Evolutionary conservation across 345 rosid genomes (phyloP), one percentile per base, ranked within the genome.

Genomic region (Cardamine resedifolia): DNA sequence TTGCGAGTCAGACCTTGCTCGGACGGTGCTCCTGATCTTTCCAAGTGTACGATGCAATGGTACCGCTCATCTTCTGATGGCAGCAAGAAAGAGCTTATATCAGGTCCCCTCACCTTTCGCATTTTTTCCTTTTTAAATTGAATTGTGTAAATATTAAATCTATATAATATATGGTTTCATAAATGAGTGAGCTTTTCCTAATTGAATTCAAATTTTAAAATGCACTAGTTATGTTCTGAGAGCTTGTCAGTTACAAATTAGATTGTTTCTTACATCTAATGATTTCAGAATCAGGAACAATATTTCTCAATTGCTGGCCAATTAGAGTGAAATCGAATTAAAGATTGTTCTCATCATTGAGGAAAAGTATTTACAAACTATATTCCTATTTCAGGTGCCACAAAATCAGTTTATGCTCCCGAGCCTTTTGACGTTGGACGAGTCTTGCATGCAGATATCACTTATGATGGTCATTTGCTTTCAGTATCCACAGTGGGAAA

Each of bases 391-490:
- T 28, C 87, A 95, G 99, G 98, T 75, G 98, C 99, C 43, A 88
- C 87, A n/a, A 95, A 90, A 86, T 68, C 85, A 64, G 82, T 84
- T 59, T 95, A 95, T 74, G 99, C 99, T 67, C 97, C 94, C 0
- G 98, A 94, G 85, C 96, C 98, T 70, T 84, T 79, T 55, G 97
- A 94, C 66, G 98, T 94, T 70, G 95, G 96, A 14, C 81, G 86
- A 70, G 23, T 77, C 59, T 80, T 95, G 74, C 90, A 85, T 81
- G 94, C 84, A 68, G 97, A 95, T 76, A 80, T 90, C 52, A 36
- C 64, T 41, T 78, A 24, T 16, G 86, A 87, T 72, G 83, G 86
- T 55, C 86, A 74, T 58, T 74, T 65, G 48, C 79, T 86, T 70
- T 70, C 85, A 9, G 80, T 91, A 80, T 74, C 84, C 58, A 91